Conservation (phyloP, 1,139 yeast genomes). For the Kodamaea sp. region DNA sequence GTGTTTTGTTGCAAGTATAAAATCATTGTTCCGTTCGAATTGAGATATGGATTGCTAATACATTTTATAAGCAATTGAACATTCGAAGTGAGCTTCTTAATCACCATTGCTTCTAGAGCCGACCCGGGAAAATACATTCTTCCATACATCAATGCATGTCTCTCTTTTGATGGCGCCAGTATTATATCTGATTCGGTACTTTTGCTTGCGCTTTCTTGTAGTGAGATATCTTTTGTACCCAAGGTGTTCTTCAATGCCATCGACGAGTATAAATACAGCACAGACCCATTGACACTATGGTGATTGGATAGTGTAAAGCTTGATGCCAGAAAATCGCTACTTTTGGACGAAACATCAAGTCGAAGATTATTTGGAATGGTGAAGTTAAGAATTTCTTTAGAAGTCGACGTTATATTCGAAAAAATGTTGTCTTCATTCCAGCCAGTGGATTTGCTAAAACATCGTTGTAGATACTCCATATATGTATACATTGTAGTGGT, state of each 20-base stretch:
- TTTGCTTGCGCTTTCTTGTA: conserved; percentile 42
- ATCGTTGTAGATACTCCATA: conserved; percentile 78
- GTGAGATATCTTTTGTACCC: conserved; percentile 52
- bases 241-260: conserved; percentile 48
- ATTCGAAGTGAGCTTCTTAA: conserved; percentile 56
- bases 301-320: conserved; percentile 69
- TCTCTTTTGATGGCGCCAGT: conserved; percentile 3
- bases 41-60: conserved; percentile 64
- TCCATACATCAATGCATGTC: conserved; percentile 54
- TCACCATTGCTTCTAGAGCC: conserved; percentile 82
- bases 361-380: conserved; percentile 66
- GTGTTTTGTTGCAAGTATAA: conserved; percentile 68
- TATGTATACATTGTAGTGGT: conserved; percentile 61
- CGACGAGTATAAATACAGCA: conserved; percentile 77
- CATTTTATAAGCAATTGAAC: conserved; percentile 72
- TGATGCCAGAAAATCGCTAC: conserved; percentile 70
- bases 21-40: conserved; percentile 58
- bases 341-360: conserved; percentile 66
- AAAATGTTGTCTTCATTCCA: conserved; percentile 81
- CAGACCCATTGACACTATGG: conserved; percentile 72
- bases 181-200: neutral
- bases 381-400: conserved; percentile 71
- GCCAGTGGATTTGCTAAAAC: conserved; percentile 62
- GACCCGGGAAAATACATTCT: conserved; percentile 87
- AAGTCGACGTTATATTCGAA: conserved; percentile 67